These are phyloP conservation scores for Talaromyces marneffei DNA, from an alignment of 2,329 filamentous ascomycete species.

Conservation along the genomic window DNA sequence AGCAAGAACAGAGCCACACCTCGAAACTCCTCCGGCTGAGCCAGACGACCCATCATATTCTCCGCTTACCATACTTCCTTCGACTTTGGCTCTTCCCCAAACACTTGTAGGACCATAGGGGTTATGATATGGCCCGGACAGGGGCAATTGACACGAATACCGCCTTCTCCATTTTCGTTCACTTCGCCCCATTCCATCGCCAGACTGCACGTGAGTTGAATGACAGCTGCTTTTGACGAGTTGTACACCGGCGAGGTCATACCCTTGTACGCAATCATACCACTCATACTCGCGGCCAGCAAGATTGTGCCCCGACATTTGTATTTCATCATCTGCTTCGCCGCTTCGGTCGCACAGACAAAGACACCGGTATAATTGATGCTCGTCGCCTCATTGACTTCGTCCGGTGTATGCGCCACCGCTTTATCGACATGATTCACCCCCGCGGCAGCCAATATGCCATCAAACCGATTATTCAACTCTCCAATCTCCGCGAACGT, in stretches of 20 bases:
- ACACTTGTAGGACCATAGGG: slow-evolving; percentile 75
- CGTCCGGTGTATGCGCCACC: slow-evolving; percentile 37
- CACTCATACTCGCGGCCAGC: slow-evolving; percentile 48
- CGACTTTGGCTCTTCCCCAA: slow-evolving; percentile 65
- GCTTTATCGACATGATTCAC: slow-evolving; percentile 40
- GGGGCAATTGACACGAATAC: slow-evolving; percentile 51
- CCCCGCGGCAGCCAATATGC: slow-evolving; percentile 39
- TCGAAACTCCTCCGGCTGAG: slow-evolving; percentile 53
- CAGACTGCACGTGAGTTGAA: slow-evolving; percentile 47
- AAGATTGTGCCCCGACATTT: slow-evolving; percentile 46
- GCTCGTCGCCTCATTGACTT: slow-evolving; percentile 39
- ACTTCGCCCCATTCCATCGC: slow-evolving; percentile 49
- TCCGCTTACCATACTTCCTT: slow-evolving; percentile 38
- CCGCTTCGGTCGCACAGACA: slow-evolving; percentile 43
- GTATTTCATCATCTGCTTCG: slow-evolving; percentile 45
- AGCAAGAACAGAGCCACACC: slow-evolving; percentile 63
- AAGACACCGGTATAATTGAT: slow-evolving; percentile 49
- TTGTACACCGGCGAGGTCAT: slow-evolving; percentile 45
- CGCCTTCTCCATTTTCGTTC: slow-evolving; percentile 20
- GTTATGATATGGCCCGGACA: slow-evolving; percentile 52
- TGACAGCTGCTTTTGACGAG: slow-evolving; percentile 50
- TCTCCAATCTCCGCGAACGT: slow-evolving; percentile 32
- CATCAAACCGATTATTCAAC: slow-evolving; percentile 34
- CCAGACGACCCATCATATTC: slow-evolving; percentile 50
- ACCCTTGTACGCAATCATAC: slow-evolving; percentile 46